Conservation (phyloP, 2,329 filamentous ascomycete species). For the Plenodomus lindquistii region DNA sequence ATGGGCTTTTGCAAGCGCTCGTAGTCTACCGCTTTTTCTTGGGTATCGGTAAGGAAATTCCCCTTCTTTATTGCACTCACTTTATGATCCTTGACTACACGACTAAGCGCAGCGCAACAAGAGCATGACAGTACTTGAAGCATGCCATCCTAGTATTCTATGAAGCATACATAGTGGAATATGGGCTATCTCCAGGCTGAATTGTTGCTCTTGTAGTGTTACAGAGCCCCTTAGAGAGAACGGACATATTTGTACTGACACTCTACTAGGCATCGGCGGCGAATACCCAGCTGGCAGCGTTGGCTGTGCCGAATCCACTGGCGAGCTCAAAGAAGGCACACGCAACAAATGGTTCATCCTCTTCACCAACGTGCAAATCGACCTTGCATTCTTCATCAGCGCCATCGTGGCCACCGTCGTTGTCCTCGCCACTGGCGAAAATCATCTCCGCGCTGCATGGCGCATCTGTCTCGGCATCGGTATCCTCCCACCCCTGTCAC, state of each 20-base stretch:
- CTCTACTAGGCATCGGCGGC: conserved; percentile 65
- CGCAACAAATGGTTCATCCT: conserved; percentile 83
- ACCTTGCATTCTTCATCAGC: conserved; percentile 80
- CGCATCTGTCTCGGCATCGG: conserved; percentile 70
- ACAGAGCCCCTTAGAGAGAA: too few relatives aligned
- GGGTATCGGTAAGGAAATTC: conserved; percentile 47
- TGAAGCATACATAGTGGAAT: too few relatives aligned
- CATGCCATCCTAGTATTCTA: too few relatives aligned
- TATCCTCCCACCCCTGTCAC: conserved; percentile 53
- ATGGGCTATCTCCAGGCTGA: too few relatives aligned
- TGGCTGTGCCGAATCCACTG: conserved; percentile 79
- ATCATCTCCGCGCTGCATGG: conserved; percentile 77
- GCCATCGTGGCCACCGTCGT: conserved; percentile 75
- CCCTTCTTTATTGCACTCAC: neutral
- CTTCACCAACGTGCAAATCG: conserved; percentile 87
- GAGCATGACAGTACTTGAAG: too few relatives aligned
- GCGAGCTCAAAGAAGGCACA: conserved; percentile 77
- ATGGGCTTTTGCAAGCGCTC: conserved; percentile 76
- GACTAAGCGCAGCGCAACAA: too few relatives aligned
- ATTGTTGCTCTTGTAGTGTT: too few relatives aligned
- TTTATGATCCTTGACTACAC: too few relatives aligned
- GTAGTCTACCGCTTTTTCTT: conserved; percentile 85
- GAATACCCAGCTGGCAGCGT: conserved; percentile 86
- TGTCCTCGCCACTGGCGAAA: conserved; percentile 57
- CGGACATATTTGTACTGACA: conserved; percentile 4